Base-by-base conservation (phyloP, 2,329 filamentous ascomycete species). In the Neofusicoccum kwambonambiense region DNA sequence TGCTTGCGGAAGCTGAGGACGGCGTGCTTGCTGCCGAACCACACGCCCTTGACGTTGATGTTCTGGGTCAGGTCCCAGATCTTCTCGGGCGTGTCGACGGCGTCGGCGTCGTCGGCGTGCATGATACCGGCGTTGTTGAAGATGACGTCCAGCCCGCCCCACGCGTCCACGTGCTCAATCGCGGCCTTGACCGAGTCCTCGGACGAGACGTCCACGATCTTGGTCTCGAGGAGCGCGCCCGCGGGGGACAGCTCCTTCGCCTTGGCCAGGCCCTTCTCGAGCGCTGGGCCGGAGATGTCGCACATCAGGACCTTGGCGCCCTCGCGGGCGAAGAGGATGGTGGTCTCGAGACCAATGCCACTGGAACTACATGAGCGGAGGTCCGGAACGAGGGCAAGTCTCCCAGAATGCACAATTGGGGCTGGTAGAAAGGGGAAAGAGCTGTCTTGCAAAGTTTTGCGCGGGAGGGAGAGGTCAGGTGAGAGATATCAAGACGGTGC, bases 111-210 rank as follows among this genome's bases (percentile, higher is more conserved):
- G 65, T 90, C 84, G 54, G 87, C 89, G 81, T 97, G 93, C 93
- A 97, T 97, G 78, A 97, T 97, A 64, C 93, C 93, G 27, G 93
- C 93, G 77, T 97, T 97, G 87, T 97, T 97, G 88, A 97, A 97
- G 72, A 97, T 91, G 74, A 97, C 83, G 76, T 97, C 93, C 3
- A 95, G 80, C 50, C 93, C 93, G 74, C 93, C 93, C 90, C 91
- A 96, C 65, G 86, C 75, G 78, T 97, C 93, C 65, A 94, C 81
- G 9, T 85, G 80, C 70, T 91, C 89, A 61, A 97, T 83, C 75
- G 90, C 87, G 64, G 88, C 87, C 73, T 92, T 81, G 37, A 97
- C 88, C 64, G 95, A 86, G 67, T 85, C 78, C 77, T 97, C 93
- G 73, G 93, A 93, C 76, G 91, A 93, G 63, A 97, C 93, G 74